Percentiles rank a stretch among this genome's conserved stretches.
These are phyloP conservation scores for Goffeauzyma gilvescens DNA, from an alignment of 768 basidiomycete species.

Conservation along the genomic window DNA sequence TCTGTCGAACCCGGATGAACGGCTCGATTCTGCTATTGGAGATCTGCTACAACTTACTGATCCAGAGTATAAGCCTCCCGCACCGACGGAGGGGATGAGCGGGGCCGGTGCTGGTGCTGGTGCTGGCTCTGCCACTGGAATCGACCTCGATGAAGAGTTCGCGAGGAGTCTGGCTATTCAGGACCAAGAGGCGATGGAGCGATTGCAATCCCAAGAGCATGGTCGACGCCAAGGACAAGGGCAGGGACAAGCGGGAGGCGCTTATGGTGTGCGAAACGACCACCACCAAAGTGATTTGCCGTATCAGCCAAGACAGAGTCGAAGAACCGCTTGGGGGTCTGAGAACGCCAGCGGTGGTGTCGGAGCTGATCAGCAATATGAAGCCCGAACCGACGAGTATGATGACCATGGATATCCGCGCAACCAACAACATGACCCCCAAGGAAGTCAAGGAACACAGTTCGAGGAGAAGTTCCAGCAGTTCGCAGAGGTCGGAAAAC, in stretches of 20 bases:
- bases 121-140: constrained; percentile 15
- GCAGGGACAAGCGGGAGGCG: too few relatives aligned
- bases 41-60: constrained; percentile 30
- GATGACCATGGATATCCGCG: too few relatives aligned
- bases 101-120: not conserved
- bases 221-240: too few relatives aligned
- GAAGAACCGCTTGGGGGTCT: too few relatives aligned
- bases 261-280: too few relatives aligned
- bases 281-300: constrained; percentile 19
- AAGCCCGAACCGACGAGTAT: too few relatives aligned
- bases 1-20: not conserved
- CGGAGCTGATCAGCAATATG: too few relatives aligned
- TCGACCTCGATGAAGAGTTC: constrained; percentile 29
- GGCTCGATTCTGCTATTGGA: constrained; percentile 28
- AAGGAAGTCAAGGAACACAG: not conserved
- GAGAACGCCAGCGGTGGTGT: too few relatives aligned
- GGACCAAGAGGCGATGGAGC: constrained; percentile 12
- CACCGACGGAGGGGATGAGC: constrained; percentile 16
- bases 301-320: too few relatives aligned
- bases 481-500: constrained; percentile 27
- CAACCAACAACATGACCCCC: too few relatives aligned
- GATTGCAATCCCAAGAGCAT: not conserved
- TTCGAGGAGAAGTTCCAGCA: constrained; percentile 27
- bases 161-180: constrained; percentile 29
- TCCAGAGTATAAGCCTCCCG: constrained; percentile 28